Evolutionary conservation across 2,329 filamentous ascomycete species (phyloP).

Genomic region (Claviceps capensis): DNA sequence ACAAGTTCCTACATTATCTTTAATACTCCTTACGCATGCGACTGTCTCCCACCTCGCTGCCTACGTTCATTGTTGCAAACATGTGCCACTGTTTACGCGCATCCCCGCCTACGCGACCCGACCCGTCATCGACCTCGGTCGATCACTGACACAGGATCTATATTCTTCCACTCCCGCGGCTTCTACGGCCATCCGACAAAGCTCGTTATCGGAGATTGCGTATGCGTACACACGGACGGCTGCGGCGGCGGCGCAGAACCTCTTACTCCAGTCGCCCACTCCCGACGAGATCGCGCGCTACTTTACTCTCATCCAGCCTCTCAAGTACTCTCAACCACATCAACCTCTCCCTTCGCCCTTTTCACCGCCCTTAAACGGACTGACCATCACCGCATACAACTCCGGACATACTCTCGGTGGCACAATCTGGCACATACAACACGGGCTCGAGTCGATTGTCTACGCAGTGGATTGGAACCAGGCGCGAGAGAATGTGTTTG

Average conservation of each 20-base stretch:
- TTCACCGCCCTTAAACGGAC: slow-evolving; percentile 75
- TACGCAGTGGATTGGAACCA: slow-evolving; percentile 99
- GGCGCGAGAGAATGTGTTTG: slow-evolving; percentile 86
- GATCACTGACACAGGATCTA: slow-evolving; percentile 80
- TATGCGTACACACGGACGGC: slow-evolving; percentile 40
- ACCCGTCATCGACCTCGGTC: slow-evolving; percentile 84
- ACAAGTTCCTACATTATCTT: slow-evolving; percentile 79
- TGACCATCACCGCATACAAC: slow-evolving; percentile 94
- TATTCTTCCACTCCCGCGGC: slow-evolving; percentile 85
- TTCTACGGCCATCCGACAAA: slow-evolving; percentile 64
- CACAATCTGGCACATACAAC: slow-evolving; percentile 97
- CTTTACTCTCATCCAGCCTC: slow-evolving; percentile 76
- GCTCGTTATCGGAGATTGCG: slow-evolving; percentile 52
- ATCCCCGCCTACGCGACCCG: slow-evolving; percentile 91
- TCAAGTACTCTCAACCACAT: slow-evolving; percentile 95
- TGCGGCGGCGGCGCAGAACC: slow-evolving; percentile 34
- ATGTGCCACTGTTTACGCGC: slow-evolving; percentile 80
- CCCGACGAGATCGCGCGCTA: slow-evolving; percentile 83
- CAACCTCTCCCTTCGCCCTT: slow-evolving; percentile 78
- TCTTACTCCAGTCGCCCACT: slow-evolving; percentile 57
- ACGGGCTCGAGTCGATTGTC: slow-evolving; percentile 90
- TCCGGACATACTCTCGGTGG: slow-evolving; percentile 91
- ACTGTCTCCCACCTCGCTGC: slow-evolving; percentile 85
- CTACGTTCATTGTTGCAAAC: slow-evolving; percentile 92
- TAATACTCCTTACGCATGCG: slow-evolving; percentile 89